Conservation (phyloP, 148 eudicot species). For the Rhododendron kiyosumense region DNA sequence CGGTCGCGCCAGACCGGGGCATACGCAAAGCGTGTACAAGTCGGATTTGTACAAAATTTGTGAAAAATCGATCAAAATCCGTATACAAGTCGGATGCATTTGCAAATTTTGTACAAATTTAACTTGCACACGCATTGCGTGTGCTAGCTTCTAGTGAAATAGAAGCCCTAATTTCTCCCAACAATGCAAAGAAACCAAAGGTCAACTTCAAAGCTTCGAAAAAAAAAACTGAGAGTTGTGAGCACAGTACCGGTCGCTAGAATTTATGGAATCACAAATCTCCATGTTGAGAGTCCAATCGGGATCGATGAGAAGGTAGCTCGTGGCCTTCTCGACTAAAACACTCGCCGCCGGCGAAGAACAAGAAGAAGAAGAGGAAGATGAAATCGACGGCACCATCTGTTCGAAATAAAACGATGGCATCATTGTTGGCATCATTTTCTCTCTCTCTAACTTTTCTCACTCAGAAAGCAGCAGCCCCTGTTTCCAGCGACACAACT, state of each 20-base stretch:
- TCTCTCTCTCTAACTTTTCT: not conserved
- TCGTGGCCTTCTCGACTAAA: constrained; percentile 85
- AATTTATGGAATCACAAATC: constrained; percentile 75
- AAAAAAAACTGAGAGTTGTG: not conserved
- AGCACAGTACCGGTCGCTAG: constrained; percentile 48
- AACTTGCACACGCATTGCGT: too few species aligned
- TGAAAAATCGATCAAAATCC: too few species aligned
- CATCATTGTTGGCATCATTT: not conserved
- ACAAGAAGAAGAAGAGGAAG: constrained; percentile 8
- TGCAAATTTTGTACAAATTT: too few species aligned
- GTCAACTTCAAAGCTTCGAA: not conserved
- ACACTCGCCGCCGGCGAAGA: constrained; percentile 32
- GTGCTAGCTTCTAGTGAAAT: not conserved
- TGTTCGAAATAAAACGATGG: not conserved
- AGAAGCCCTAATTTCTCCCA: not conserved
- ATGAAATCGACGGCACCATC: constrained; percentile 7
- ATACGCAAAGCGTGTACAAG: too few species aligned
- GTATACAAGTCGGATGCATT: too few species aligned
- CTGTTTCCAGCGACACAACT: not conserved
- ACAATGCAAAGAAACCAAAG: not conserved
- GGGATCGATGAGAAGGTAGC: constrained; percentile 77
- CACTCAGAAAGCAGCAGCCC: not conserved
- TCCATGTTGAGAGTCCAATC: constrained; percentile 95
- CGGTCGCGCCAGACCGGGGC: too few species aligned
- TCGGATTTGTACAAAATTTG: too few species aligned